phyloP scores from a whole-genome alignment of 2,329 filamentous ascomycete genomes.

The Aurifilum marmelostoma region DNA sequence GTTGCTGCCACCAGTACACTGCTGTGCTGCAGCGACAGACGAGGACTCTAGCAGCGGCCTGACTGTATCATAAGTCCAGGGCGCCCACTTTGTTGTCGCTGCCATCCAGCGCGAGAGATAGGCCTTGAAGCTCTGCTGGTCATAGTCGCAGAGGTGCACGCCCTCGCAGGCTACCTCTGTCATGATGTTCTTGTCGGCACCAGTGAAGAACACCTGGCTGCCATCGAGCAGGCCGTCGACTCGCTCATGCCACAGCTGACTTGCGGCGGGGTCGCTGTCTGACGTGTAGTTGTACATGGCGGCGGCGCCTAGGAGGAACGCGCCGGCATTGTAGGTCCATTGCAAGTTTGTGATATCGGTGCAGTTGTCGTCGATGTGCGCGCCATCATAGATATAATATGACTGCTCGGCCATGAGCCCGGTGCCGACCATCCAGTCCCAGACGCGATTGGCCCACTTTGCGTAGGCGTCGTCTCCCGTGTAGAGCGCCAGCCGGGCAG shows the following conservation, averaged over 20 bases:
- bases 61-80: slow-evolving; percentile 57
- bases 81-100: slow-evolving; percentile 65
- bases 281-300: slow-evolving; percentile 69
- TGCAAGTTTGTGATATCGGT: slow-evolving; percentile 61
- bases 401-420: slow-evolving; percentile 58
- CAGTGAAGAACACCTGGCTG: slow-evolving; percentile 53
- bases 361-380: slow-evolving; percentile 60
- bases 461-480: slow-evolving; percentile 75
- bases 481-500: slow-evolving; percentile 70
- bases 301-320: slow-evolving; percentile 66
- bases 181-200: slow-evolving; percentile 55
- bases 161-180: slow-evolving; percentile 68
- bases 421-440: slow-evolving; percentile 64
- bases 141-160: slow-evolving; percentile 60
- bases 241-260: slow-evolving; percentile 57
- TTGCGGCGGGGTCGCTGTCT: slow-evolving; percentile 33
- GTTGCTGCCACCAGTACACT: slow-evolving; percentile 61
- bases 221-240: slow-evolving; percentile 60
- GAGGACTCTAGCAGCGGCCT: slow-evolving; percentile 58
- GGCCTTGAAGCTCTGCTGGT: slow-evolving; percentile 67
- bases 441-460: slow-evolving; percentile 72
- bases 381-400: slow-evolving; percentile 61
- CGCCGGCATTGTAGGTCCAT: slow-evolving; percentile 72
- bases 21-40: slow-evolving; percentile 58
- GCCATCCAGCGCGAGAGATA: slow-evolving; percentile 66